Base-by-base conservation (phyloP, 2,329 filamentous ascomycete species). In the Botryotinia calthae region DNA sequence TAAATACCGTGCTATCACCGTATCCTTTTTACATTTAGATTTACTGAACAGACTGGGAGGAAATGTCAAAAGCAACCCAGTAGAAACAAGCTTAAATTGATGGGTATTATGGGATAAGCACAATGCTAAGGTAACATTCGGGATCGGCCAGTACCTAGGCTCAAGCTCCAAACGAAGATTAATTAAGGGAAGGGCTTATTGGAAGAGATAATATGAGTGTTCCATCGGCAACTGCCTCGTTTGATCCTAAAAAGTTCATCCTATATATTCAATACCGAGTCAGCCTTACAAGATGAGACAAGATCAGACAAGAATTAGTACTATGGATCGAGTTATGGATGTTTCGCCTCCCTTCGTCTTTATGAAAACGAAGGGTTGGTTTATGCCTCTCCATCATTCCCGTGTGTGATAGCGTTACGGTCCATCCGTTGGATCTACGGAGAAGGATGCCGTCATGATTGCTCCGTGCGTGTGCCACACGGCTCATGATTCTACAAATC, bases 221-320 rank as follows among this genome's bases (percentile, higher is more conserved):
- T 63, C 46, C 40, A 46, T 63, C 40, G 37, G 59, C n/a, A 63
- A 63, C 40, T 63, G n/a, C n/a, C 61, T 44, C n/a, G 40, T 44
- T 63, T 31, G 40, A 65, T 65, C 42, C 62, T 48, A 22, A 46
- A 28, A 48, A 46, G 9, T 64, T 25, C 62, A 64, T 34, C 62
- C 8, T 44, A 46, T 34, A 37, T 59, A 8, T n/a, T 42, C 34
- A 42, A 63, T 70, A 63, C 68, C n/a, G 44, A 70, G 25, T 70
- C 58, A 70, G 58, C 68, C 58, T 62, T 63, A 63, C 58, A 18
- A 37, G 31, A 70, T 70, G 58, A 70, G 58, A 63, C 68, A 70
- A 70, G 56, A 63, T 40, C 58, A 63, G 54, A 61, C 56, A 48
- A 70, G 25, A 68, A 25, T 20, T 18, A 1, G 37, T 8, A 56